These are phyloP conservation scores for Arachis stenosperma DNA, from an alignment of 306 rosid genomes.

Conservation along the genomic window DNA sequence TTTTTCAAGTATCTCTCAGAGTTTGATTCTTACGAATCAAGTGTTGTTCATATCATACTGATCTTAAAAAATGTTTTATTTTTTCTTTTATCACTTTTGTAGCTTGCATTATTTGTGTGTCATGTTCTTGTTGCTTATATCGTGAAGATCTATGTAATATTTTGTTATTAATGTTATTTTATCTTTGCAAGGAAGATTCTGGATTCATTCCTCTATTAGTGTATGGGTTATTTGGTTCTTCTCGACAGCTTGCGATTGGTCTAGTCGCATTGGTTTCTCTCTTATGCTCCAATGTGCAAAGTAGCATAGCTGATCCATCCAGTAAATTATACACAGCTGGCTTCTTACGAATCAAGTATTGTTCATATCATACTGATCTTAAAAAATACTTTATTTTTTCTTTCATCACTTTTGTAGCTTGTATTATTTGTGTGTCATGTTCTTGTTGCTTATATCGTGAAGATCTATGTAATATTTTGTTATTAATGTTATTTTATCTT, in stretches of 20 bases:
- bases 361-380: conserved; percentile 24
- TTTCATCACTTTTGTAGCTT: background rate
- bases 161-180: conserved; percentile 31
- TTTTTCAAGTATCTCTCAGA: background rate
- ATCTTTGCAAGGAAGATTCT: conserved; percentile 58
- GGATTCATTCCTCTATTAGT: conserved; percentile 89
- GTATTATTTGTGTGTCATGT: conserved; percentile 6
- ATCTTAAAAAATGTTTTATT: conserved; percentile 29
- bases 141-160: background rate
- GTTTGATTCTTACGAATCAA: conserved; percentile 18
- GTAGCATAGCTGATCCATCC: conserved; percentile 77
- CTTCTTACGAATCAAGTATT: background rate
- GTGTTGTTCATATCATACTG: conserved; percentile 16
- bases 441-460: conserved; percentile 27
- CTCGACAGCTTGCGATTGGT: conserved; percentile 99
- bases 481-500: conserved; percentile 30
- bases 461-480: conserved; percentile 17
- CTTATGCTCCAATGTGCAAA: conserved; percentile 71
- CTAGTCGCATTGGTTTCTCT: conserved; percentile 99
- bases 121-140: conserved; percentile 30
- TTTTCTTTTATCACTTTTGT: background rate
- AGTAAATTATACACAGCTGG: conserved; percentile 66
- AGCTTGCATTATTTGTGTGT: conserved; percentile 8
- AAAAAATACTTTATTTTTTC: conserved; percentile 27
- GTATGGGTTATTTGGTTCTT: conserved; percentile 92